These are phyloP conservation scores for Claviceps purpurea DNA, from an alignment of 2,329 filamentous ascomycete species.

Conservation along the genomic window DNA sequence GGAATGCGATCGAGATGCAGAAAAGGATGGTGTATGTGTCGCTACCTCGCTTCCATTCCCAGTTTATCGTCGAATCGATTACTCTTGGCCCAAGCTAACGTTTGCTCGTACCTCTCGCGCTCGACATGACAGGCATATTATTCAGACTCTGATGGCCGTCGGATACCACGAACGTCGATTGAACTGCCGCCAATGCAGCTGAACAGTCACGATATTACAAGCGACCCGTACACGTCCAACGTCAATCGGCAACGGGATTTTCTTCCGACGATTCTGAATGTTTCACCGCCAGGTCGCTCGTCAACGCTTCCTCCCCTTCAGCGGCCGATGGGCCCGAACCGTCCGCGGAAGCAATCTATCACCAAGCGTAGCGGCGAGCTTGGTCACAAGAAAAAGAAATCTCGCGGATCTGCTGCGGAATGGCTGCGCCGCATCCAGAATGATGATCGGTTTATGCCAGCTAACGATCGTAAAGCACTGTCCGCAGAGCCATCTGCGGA, in stretches of 20 bases:
- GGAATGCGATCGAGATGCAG: constrained; percentile 63
- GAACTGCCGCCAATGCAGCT: constrained; percentile 59
- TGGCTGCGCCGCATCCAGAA: constrained; percentile 48
- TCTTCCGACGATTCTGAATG: constrained; percentile 67
- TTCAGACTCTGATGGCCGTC: constrained; percentile 55
- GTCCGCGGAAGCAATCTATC: constrained; percentile 76
- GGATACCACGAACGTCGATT: constrained; percentile 52
- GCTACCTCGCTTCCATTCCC: constrained; percentile 11
- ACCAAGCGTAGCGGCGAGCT: constrained; percentile 62
- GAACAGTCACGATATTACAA: constrained; percentile 47
- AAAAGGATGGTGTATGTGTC: constrained; percentile 59
- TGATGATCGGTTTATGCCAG: constrained; percentile 49
- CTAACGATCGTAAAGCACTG: constrained; percentile 65
- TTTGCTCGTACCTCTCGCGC: not conserved
- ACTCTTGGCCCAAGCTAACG: constrained; percentile 1
- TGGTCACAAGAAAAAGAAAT: constrained; percentile 71
- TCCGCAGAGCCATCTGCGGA: constrained; percentile 74
- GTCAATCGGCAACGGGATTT: constrained; percentile 51
- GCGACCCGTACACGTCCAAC: constrained; percentile 53
- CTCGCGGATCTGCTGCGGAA: constrained; percentile 53
- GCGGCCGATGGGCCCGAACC: constrained; percentile 53
- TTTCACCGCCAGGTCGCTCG: constrained; percentile 74
- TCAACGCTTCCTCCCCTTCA: constrained; percentile 79
- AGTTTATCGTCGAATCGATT: constrained; percentile 12
- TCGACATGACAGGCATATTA: constrained; percentile 43